A percentile compares a stretch with the other conserved stretches of the same genome.
Conservation (phyloP, 2,329 filamentous ascomycete genomes). For the Fusarium coffeatum region DNA sequence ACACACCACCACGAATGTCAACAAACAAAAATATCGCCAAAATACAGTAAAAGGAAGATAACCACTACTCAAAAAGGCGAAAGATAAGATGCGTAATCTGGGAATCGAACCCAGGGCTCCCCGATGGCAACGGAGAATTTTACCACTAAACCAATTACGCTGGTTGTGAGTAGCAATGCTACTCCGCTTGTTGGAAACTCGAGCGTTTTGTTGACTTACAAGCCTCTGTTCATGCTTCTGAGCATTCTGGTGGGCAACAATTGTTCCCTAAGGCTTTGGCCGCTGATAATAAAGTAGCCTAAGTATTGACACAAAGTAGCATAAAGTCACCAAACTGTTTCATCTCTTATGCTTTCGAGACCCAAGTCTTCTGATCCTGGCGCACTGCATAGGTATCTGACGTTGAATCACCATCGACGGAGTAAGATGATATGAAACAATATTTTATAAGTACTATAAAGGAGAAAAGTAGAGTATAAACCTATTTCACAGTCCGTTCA, state of each 20-base stretch:
- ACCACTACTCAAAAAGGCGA: not conserved
- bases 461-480: not conserved
- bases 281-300: too few relatives aligned
- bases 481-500: conserved; percentile 52
- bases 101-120: conserved; percentile 31
- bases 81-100: conserved; percentile 21
- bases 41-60: not conserved
- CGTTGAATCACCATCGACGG: not conserved
- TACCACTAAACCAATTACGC: conserved; percentile 37
- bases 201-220: not conserved
- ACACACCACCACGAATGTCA: not conserved
- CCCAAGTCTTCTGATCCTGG: too few relatives aligned
- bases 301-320: too few relatives aligned
- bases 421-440: not conserved
- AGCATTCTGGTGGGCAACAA: too few relatives aligned
- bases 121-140: conserved; percentile 35
- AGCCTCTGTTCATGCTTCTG: not conserved
- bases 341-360: too few relatives aligned
- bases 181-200: not conserved
- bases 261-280: too few relatives aligned
- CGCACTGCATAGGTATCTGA: too few relatives aligned
- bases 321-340: too few relatives aligned
- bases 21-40: not conserved
- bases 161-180: not conserved
- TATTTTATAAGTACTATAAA: not conserved